These are phyloP conservation scores for Yamadazyma laniorum DNA, from an alignment of 805 yeast genomes.

Conservation along the genomic window DNA sequence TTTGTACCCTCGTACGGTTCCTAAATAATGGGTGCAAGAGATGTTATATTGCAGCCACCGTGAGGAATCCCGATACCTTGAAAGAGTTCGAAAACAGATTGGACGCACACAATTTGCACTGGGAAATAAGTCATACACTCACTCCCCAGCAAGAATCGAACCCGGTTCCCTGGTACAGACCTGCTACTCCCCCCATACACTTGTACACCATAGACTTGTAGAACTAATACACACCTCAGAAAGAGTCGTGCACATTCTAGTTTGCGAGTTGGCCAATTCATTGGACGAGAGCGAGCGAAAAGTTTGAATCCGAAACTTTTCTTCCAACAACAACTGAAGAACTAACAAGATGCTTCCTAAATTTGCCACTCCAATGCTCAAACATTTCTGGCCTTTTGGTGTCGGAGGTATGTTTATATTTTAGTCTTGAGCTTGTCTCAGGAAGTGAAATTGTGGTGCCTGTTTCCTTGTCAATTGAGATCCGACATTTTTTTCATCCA, in stretches of 20 bases:
- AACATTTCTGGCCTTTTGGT: constrained; percentile 86
- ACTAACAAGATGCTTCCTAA: constrained; percentile 32
- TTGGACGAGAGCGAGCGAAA: constrained; percentile 10
- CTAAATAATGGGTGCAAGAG: constrained; percentile 24
- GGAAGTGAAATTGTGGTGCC: no score
- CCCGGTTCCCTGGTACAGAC: constrained; percentile 5
- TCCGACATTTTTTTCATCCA: no score
- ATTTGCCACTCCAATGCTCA: constrained; percentile 54
- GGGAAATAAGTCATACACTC: constrained; percentile 19
- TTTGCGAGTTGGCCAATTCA: constrained; percentile 5
- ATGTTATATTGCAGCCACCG: constrained; percentile 68
- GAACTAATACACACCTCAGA: not conserved
- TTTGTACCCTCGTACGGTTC: constrained; percentile 45
- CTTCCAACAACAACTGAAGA: constrained; percentile 7
- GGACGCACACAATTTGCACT: constrained; percentile 15
- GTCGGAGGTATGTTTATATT: constrained; percentile 64
- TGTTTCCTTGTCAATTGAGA: no score
- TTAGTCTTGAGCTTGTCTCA: no score
- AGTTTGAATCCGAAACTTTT: constrained; percentile 12
- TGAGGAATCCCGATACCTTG: constrained; percentile 51
- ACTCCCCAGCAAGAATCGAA: not conserved
- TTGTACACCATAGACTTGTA: constrained; percentile 2
- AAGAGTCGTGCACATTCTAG: constrained; percentile 5
- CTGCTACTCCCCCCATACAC: constrained; percentile 4
- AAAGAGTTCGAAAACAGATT: constrained; percentile 31